Conservation (phyloP, 257 asterid species). For the Solanum arcanum region DNA sequence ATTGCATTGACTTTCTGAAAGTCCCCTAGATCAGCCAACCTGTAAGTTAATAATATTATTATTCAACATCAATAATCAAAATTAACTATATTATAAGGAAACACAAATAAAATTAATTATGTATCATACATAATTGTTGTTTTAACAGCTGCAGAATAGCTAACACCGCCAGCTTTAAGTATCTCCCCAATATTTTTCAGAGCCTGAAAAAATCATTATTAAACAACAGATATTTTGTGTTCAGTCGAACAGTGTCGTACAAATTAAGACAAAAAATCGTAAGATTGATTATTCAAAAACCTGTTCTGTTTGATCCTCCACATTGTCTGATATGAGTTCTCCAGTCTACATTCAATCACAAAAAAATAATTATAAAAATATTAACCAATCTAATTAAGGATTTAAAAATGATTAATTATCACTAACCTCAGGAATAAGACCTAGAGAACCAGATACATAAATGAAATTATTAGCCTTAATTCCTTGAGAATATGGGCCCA, state of each 20-base stretch:
- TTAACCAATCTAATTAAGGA: neutral
- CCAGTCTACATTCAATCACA: conserved; percentile 52
- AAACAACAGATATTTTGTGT: neutral
- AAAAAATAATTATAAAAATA: neutral
- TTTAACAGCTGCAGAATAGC: conserved; percentile 84
- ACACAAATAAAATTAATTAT: neutral
- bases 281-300: conserved; percentile 12
- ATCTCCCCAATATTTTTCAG: conserved; percentile 94
- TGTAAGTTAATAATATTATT: conserved; percentile 11
- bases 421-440: conserved; percentile 55
- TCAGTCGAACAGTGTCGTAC: rapidly evolving
- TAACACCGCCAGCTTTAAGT: conserved; percentile 86
- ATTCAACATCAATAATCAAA: conserved; percentile 3
- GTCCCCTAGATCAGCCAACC: conserved; percentile 97
- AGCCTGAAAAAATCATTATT: conserved; percentile 26
- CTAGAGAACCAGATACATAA: conserved; percentile 37
- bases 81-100: neutral
- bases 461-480: conserved; percentile 46
- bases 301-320: conserved; percentile 97
- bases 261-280: rapidly evolving
- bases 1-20: conserved; percentile 82
- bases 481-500: conserved; percentile 69
- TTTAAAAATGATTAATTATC: neutral
- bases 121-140: conserved; percentile 77
- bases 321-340: conserved; percentile 57